These are phyloP conservation scores for Podila clonocystis DNA, from an alignment of 192 early-diverging fungal species.

Conservation along the genomic window DNA sequence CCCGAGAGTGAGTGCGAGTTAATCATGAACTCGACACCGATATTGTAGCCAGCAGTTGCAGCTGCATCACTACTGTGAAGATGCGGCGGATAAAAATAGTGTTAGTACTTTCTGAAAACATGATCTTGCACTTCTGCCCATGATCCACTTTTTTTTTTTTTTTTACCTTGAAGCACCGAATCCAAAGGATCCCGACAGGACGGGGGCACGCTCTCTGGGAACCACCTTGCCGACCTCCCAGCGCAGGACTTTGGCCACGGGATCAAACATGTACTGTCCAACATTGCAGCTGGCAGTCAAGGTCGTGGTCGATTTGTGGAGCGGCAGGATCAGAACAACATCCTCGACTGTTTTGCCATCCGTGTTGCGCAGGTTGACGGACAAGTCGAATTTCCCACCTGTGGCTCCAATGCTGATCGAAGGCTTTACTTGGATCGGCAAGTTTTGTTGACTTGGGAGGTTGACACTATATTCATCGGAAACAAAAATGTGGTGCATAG, in stretches of 20 bases:
- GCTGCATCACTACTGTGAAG: slow-evolving; percentile 48
- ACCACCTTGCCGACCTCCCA: slow-evolving; percentile 78
- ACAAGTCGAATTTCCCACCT: slow-evolving; percentile 77
- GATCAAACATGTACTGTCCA: slow-evolving; percentile 78
- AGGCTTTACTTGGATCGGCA: slow-evolving; percentile 73
- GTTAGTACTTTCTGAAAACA: background rate
- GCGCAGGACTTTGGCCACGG: slow-evolving; percentile 64
- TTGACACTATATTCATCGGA: too few relatives aligned
- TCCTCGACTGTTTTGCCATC: slow-evolving; percentile 75
- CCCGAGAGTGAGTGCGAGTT: slow-evolving; percentile 78
- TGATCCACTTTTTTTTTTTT: background rate
- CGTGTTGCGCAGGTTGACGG: slow-evolving; percentile 68
- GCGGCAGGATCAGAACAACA: slow-evolving; percentile 67
- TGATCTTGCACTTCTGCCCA: too few relatives aligned
- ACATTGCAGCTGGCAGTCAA: slow-evolving; percentile 71
- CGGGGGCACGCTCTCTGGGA: slow-evolving; percentile 63
- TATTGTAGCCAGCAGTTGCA: slow-evolving; percentile 60
- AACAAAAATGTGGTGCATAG: too few relatives aligned
- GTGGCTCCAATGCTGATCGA: slow-evolving; percentile 64
- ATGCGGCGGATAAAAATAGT: background rate
- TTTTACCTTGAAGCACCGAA: slow-evolving; percentile 41
- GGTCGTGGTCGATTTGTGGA: slow-evolving; percentile 62
- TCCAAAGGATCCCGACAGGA: slow-evolving; percentile 68
- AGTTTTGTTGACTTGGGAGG: slow-evolving; percentile 61
- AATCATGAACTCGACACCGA: slow-evolving; percentile 75